Evolutionary conservation across 1,284 basidiomycete species (phyloP), one percentile per base, ranked within the genome.

Genomic region (Takashimella koratensis): DNA sequence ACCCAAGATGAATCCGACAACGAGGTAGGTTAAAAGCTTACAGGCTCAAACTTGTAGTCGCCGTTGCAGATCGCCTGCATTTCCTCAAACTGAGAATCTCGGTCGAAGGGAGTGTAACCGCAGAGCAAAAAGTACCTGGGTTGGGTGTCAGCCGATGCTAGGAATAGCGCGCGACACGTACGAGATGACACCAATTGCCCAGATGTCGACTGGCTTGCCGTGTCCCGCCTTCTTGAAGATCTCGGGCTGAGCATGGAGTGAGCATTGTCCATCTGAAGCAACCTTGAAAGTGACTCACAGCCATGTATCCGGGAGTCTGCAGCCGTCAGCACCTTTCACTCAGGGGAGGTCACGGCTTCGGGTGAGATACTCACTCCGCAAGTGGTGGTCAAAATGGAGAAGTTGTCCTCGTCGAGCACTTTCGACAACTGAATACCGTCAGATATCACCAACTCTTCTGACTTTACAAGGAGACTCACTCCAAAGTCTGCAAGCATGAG

Each of bases 401-500:
- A 83, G 72, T 91, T 91, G 57, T 90, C 86, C 62, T 94, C 91
- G 36, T 96, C 88, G 79, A 98, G 87, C 21, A 96, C 82, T 25
- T 91, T 72, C 6, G 78, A 79, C 42, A 77, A 58, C 59, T n/a
- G n/a, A n/a, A n/a, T n/a, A n/a, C n/a, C n/a, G n/a, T n/a, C n/a
- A n/a, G n/a, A n/a, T n/a, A n/a, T n/a, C n/a, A n/a, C n/a, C n/a
- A n/a, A n/a, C n/a, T n/a, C n/a, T n/a, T n/a, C n/a, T n/a, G n/a
- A n/a, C n/a, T n/a, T n/a, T n/a, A n/a, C n/a, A n/a, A n/a, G n/a
- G n/a, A n/a, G n/a, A 73, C 86, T 84, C 54, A 97, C 82, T 11
- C 96, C 96, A 75, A 98, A 98, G 76, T 98, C 96, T 3, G 96
- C 95, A 61, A 98, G 88, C 83, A 97, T 89, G 64, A 98, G 86